Percentiles rank a stretch among this genome's conserved stretches.
phyloP scores from a whole-genome alignment of 176 grass and related monocot genomes.

The Hordeum marinum region DNA sequence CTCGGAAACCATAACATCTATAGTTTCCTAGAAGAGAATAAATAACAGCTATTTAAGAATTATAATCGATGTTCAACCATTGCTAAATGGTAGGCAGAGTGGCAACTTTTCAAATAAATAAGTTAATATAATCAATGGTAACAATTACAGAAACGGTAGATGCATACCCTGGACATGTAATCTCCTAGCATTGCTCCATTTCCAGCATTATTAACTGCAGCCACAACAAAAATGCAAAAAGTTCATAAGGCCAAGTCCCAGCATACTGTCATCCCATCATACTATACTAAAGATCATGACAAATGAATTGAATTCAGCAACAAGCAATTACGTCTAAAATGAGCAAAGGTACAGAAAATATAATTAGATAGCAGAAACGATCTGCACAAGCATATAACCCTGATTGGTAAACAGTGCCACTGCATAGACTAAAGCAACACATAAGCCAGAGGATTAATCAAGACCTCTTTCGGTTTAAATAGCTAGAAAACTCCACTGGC shows the following conservation, averaged over 20 bases:
- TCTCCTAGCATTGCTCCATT: conserved; percentile 48
- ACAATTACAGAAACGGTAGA: background rate
- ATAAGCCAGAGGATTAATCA: background rate
- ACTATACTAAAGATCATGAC: background rate
- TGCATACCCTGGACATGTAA: conserved; percentile 63
- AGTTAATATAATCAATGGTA: background rate
- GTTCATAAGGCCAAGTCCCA: background rate
- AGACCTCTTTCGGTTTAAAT: background rate
- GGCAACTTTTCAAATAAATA: background rate
- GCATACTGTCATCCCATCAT: background rate
- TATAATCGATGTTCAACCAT: background rate
- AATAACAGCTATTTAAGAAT: background rate
- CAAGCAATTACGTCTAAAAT: background rate
- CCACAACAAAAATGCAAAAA: conserved; percentile 1
- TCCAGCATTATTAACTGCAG: conserved; percentile 55
- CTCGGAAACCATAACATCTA: conserved; percentile 14
- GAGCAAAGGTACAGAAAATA: background rate
- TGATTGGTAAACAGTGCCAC: background rate
- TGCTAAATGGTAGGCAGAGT: conserved; percentile 5
- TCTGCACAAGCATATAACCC: background rate
- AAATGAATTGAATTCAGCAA: background rate
- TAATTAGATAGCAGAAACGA: background rate
- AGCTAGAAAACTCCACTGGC: no score
- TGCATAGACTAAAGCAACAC: background rate
- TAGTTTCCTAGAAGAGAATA: conserved; percentile 27